A percentile compares a stretch with the other conserved stretches of the same genome.
Evolutionary conservation across 345 rosid genomes (phyloP).

Genomic region (Fremontodendron californicum): DNA sequence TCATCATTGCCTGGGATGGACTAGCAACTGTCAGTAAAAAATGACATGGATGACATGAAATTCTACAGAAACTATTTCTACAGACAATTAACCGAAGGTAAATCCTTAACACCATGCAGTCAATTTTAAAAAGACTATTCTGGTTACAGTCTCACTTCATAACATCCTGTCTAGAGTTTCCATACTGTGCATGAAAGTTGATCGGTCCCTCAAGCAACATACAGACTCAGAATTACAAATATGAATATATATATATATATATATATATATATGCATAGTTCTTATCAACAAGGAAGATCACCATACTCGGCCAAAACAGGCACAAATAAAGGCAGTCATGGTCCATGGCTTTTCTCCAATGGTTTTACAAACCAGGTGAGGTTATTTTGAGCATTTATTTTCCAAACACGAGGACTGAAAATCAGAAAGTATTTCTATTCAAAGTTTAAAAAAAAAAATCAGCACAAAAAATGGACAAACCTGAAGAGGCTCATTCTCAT

Average conservation of each 20-base stretch:
- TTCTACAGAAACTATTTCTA: background rate
- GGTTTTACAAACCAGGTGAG: background rate
- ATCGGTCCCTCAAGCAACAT: background rate
- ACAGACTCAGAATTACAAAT: background rate
- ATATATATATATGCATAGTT: too few species aligned
- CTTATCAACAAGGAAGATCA: background rate
- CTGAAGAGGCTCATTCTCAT: conserved; percentile 65
- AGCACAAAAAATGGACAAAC: conserved; percentile 23
- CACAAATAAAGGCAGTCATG: background rate
- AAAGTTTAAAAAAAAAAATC: background rate
- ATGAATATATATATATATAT: background rate
- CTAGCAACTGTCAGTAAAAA: background rate
- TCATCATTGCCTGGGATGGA: conserved; percentile 46
- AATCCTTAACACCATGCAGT: background rate
- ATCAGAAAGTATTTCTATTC: background rate
- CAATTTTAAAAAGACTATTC: background rate
- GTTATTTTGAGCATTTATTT: background rate
- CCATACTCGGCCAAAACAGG: background rate
- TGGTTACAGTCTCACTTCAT: background rate
- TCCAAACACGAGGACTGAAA: background rate
- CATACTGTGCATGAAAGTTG: background rate
- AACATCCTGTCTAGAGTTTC: background rate
- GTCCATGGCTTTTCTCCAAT: background rate
- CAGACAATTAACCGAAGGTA: background rate
- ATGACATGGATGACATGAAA: background rate